Percentiles rank a stretch among this genome's conserved stretches.
Evolutionary conservation across 192 early-diverging fungal genomes (phyloP).

Genomic region (Backusella psychrophila): DNA sequence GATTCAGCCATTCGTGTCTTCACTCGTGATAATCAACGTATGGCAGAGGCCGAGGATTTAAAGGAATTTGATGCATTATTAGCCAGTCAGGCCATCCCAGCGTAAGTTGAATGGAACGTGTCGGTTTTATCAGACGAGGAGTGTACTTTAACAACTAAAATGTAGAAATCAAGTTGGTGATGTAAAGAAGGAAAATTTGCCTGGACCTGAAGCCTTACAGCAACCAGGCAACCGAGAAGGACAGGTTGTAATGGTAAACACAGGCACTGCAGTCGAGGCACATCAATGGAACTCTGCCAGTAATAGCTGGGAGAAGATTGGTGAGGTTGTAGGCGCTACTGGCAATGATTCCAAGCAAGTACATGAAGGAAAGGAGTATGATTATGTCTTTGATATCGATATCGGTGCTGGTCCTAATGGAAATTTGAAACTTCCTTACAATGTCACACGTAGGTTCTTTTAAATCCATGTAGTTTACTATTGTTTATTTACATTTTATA

Average conservation of each 20-base stretch:
- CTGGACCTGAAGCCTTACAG: slow-evolving; percentile 72
- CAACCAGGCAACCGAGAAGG: slow-evolving; percentile 73
- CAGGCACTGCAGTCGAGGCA: slow-evolving; percentile 69
- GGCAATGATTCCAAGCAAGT: slow-evolving; percentile 74
- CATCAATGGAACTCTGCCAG: slow-evolving; percentile 76
- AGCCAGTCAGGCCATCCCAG: slow-evolving; percentile 55
- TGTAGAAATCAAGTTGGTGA: slow-evolving; percentile 77
- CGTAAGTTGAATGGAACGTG: slow-evolving; percentile 40
- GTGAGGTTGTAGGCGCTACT: slow-evolving; percentile 90
- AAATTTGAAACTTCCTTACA: slow-evolving; percentile 92
- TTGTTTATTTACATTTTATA: slow-evolving; percentile 15
- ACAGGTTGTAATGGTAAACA: slow-evolving; percentile 87
- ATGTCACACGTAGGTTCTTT: slow-evolving; percentile 57
- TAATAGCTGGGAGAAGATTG: slow-evolving; percentile 81
- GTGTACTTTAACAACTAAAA: neutral
- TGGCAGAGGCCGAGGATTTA: slow-evolving; percentile 47
- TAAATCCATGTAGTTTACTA: neutral
- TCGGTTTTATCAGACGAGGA: too few relatives aligned
- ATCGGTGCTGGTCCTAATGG: slow-evolving; percentile 67
- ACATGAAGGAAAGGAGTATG: slow-evolving; percentile 88
- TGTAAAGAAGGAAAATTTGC: slow-evolving; percentile 78
- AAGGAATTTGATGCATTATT: slow-evolving; percentile 44
- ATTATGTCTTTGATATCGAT: slow-evolving; percentile 98
- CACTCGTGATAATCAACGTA: slow-evolving; percentile 59
- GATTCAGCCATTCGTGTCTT: slow-evolving; percentile 85